A percentile compares a stretch with the other conserved stretches of the same genome.
These are phyloP conservation scores for Perkinsus olseni DNA, from an alignment of 169 alveolate genomes.

Conservation along the genomic window DNA sequence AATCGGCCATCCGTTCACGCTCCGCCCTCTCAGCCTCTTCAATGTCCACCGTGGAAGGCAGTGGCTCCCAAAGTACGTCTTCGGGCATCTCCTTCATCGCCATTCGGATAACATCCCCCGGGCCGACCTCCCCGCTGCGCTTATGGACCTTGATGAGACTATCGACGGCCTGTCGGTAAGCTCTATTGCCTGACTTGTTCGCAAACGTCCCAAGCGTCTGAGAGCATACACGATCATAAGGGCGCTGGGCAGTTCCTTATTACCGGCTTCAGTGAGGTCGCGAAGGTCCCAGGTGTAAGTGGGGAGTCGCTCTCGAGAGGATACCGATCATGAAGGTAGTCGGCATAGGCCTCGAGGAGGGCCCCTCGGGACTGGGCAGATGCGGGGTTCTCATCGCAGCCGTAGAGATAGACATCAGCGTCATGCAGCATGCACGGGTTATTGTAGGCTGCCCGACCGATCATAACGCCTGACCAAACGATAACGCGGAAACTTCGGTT, in stretches of 20 bases:
- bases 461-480: slow-evolving; percentile 40
- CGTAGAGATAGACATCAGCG: slow-evolving; percentile 31
- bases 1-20: background rate
- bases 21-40: background rate
- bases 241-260: background rate
- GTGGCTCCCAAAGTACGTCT: background rate
- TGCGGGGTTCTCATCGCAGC: slow-evolving; percentile 11
- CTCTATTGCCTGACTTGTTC: background rate
- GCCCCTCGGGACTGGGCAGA: slow-evolving; percentile 6
- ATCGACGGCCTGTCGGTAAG: background rate
- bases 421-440: slow-evolving; percentile 38
- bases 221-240: background rate
- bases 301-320: background rate
- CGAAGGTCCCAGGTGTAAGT: background rate
- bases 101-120: background rate
- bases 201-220: background rate
- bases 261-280: background rate
- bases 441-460: slow-evolving; percentile 44
- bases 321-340: background rate
- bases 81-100: background rate
- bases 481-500: background rate
- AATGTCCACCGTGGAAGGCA: background rate
- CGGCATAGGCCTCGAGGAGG: background rate
- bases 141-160: background rate
- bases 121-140: background rate